A percentile compares a stretch with the other conserved stretches of the same genome.
Conservation (phyloP, 768 basidiomycete genomes). For the Auricularia auricula-judae region DNA sequence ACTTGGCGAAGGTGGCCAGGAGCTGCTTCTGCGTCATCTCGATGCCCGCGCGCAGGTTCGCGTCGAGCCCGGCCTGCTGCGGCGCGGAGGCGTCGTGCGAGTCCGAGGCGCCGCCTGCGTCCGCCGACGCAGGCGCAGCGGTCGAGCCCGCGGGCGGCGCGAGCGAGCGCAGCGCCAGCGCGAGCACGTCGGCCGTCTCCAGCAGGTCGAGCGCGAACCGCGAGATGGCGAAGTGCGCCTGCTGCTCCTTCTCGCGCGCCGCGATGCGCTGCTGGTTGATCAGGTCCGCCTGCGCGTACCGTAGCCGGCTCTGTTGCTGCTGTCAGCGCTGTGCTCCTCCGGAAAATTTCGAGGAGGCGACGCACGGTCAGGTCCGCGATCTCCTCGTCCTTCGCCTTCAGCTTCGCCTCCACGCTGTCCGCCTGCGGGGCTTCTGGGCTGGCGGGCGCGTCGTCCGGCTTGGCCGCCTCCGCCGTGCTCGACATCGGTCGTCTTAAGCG, state of each 20-base stretch:
- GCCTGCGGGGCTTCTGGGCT: not conserved
- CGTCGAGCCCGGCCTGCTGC: constrained; percentile 42
- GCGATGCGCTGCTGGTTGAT: constrained; percentile 89
- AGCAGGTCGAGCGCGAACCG: constrained; percentile 85
- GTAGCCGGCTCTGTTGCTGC: constrained; percentile 60
- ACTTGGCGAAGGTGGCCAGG: constrained; percentile 81
- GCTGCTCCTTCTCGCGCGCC: constrained; percentile 83
- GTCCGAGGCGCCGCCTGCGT: constrained; percentile 17
- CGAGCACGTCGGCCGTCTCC: constrained; percentile 83
- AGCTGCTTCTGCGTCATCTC: constrained; percentile 86
- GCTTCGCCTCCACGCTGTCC: constrained; percentile 25
- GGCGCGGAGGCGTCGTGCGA: constrained; percentile 17
- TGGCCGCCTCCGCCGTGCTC: not conserved
- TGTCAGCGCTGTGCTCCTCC: constrained; percentile 3
- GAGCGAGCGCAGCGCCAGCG: constrained; percentile 73
- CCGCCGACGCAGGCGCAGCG: constrained; percentile 21
- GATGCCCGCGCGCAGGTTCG: constrained; percentile 69
- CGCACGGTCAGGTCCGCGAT: constrained; percentile 77
- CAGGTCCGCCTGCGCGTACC: constrained; percentile 91
- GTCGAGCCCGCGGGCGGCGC: constrained; percentile 14
- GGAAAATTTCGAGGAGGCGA: constrained; percentile 5
- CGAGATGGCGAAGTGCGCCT: constrained; percentile 86
- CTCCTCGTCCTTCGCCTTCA: constrained; percentile 74
- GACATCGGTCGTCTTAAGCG: not conserved
- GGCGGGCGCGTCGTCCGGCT: not conserved